These are phyloP conservation scores for Apiotrichum sp. DNA, from an alignment of 1,284 basidiomycete genomes.

Conservation along the genomic window DNA sequence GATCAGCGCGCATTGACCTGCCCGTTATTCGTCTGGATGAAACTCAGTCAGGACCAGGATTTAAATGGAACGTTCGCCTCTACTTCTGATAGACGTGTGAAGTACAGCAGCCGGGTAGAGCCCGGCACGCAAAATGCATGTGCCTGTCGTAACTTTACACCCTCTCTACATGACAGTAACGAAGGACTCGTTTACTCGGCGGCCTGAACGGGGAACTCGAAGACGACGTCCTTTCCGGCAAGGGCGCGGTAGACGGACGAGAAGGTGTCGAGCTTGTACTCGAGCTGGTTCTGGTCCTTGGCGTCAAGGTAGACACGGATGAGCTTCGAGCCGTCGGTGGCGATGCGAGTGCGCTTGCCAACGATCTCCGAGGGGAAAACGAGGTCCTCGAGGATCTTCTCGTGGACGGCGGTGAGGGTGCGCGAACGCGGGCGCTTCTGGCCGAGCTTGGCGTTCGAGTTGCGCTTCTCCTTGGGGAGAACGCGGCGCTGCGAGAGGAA, in stretches of 20 bases:
- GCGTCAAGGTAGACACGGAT: slow-evolving; percentile 98
- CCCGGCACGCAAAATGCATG: slow-evolving; percentile 30
- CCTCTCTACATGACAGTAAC: neutral
- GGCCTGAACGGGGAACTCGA: slow-evolving; percentile 45
- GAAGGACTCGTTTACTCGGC: slow-evolving; percentile 30
- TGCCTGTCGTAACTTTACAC: slow-evolving; percentile 32
- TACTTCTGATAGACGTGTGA: neutral
- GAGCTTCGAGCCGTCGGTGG: slow-evolving; percentile 83
- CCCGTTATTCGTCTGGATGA: no score
- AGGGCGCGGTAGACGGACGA: slow-evolving; percentile 47
- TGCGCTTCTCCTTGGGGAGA: slow-evolving; percentile 94
- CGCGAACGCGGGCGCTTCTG: slow-evolving; percentile 97
- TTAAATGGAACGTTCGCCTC: neutral
- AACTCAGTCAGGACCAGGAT: neutral
- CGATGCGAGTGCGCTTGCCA: slow-evolving; percentile 91
- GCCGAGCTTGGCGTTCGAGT: slow-evolving; percentile 66
- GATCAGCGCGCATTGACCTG: no score
- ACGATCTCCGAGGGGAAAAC: slow-evolving; percentile 99
- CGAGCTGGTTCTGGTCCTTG: slow-evolving; percentile 95
- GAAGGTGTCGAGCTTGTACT: slow-evolving; percentile 76
- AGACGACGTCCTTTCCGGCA: slow-evolving; percentile 48
- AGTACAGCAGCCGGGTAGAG: slow-evolving; percentile 16
- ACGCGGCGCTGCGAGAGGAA: slow-evolving; percentile 98
- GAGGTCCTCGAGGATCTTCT: slow-evolving; percentile 97
- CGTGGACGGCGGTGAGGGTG: slow-evolving; percentile 96